These are phyloP conservation scores for Lipomyces yamadae DNA, from an alignment of 805 yeast genomes.

Conservation along the genomic window DNA sequence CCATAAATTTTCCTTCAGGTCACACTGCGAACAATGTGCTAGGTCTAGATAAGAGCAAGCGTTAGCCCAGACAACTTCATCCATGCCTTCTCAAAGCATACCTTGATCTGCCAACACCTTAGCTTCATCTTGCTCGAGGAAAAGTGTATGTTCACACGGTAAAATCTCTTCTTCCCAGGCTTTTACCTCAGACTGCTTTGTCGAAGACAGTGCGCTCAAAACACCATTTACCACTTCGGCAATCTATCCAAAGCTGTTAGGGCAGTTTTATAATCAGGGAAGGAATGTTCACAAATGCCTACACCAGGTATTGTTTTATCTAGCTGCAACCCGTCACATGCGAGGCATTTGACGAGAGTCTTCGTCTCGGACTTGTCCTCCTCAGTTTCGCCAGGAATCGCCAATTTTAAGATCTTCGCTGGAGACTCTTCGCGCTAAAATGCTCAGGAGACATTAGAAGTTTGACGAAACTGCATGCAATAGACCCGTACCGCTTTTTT, in stretches of 20 bases:
- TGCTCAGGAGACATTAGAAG: conserved; percentile 11
- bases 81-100: background rate
- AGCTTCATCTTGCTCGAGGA: conserved; percentile 51
- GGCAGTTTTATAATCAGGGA: background rate
- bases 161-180: conserved; percentile 90
- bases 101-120: conserved; percentile 27
- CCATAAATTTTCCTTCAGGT: conserved; percentile 81
- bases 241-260: conserved; percentile 36
- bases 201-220: conserved; percentile 61
- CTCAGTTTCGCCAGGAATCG: conserved; percentile 65
- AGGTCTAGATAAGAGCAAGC: conserved; percentile 18
- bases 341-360: conserved; percentile 51
- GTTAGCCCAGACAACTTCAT: background rate
- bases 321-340: conserved; percentile 39
- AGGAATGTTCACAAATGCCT: background rate
- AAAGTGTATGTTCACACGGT: conserved; percentile 76
- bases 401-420: conserved; percentile 65
- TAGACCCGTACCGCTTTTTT: conserved; percentile 33
- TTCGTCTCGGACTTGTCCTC: conserved; percentile 62
- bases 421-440: conserved; percentile 44
- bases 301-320: conserved; percentile 20
- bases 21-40: conserved; percentile 48
- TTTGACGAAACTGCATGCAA: conserved; percentile 42
- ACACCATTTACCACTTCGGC: conserved; percentile 52
- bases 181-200: conserved; percentile 68